Evolutionary conservation across 2,329 filamentous ascomycete species (phyloP).

Genomic region (Alternaria incomplexa): DNA sequence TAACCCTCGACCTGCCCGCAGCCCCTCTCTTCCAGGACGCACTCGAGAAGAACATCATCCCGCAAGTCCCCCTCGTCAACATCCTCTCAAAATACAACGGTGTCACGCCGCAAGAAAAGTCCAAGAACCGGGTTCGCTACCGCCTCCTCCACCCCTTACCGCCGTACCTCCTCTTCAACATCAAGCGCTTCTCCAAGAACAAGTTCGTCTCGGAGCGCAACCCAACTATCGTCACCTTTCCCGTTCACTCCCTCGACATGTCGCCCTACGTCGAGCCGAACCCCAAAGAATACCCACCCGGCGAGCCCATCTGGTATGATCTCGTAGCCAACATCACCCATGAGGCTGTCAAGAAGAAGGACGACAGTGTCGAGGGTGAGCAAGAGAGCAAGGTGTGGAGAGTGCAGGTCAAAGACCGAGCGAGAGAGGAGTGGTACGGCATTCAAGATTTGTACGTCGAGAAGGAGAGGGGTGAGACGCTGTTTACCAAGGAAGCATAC

Average conservation of each 20-base stretch:
- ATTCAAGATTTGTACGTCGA: constrained; percentile 95
- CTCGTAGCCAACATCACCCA: constrained; percentile 93
- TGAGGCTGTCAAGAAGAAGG: constrained; percentile 77
- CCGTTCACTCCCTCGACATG: constrained; percentile 83
- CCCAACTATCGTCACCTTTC: constrained; percentile 97
- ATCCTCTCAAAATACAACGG: constrained; percentile 95
- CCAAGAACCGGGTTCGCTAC: constrained; percentile 87
- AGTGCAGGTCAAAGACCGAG: constrained; percentile 84
- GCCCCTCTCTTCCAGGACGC: constrained; percentile 97
- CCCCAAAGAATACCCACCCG: constrained; percentile 69
- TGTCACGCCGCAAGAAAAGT: constrained; percentile 81
- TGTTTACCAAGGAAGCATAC: constrained; percentile 94
- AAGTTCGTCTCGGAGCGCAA: constrained; percentile 97
- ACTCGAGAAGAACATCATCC: constrained; percentile 93
- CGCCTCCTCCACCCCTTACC: constrained; percentile 88
- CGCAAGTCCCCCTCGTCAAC: constrained; percentile 76
- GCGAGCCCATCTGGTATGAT: constrained; percentile 92
- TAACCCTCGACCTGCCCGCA: constrained; percentile 90
- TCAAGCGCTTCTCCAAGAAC: constrained; percentile 96
- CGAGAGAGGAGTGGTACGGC: constrained; percentile 85
- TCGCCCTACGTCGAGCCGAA: constrained; percentile 90
- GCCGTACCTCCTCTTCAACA: constrained; percentile 89
- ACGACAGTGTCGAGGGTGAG: constrained; percentile 85
- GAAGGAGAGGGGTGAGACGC: constrained; percentile 82
- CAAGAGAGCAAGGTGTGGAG: constrained; percentile 95